Base-by-base conservation (phyloP, 2,329 filamentous ascomycete genomes). In the Leptosphaerulina australis region DNA sequence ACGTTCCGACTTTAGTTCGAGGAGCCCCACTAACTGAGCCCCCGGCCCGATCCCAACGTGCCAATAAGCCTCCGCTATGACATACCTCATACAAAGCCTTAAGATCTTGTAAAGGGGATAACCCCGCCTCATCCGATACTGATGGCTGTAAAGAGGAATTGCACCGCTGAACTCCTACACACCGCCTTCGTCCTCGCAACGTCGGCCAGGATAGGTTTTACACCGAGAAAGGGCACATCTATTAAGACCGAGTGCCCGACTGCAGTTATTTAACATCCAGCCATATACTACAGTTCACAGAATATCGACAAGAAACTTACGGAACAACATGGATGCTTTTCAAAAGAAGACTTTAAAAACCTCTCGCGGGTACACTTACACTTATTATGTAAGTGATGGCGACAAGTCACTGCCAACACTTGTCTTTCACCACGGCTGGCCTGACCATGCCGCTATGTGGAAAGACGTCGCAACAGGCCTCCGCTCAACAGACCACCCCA, bases 361-460 rank as follows among this genome's bases (percentile, higher is more conserved):
- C 31, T 62, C 61, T 1, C 54, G 63, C 20, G 62, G 61, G 10
- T 60, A 59, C 41, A 67, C 60, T 8, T 69, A 69, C 40, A 65
- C 59, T 9, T 69, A 68, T 57, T 69, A 67, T 44, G 53, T 55
- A 6, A 45, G 47, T 5, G 37, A 56, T 6, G 62, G 60, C 28
- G 50, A 60, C 40, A 52, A 51, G 4, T 59, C 63, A 5, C 53
- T 59, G 0, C 64, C 66, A 6, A 56, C 64, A 6, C 56, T 70
- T 11, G 37, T 69, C 44, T 58, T 70, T 45, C 81, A 76, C 14
- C 81, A 82, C 64, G 80, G 80, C 49, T 82, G 76, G 58, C 80
- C 80, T 4, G 78, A 80, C 54, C 64, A 70, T 29, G 76, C 78
- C 0, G 64, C 67, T 2, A 65, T 80, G 20, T 82, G 78, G 78